Percentiles rank a stretch among this genome's conserved stretches.
phyloP scores from a whole-genome alignment of 2,329 filamentous ascomycete species.

The Epichloe elymi region DNA sequence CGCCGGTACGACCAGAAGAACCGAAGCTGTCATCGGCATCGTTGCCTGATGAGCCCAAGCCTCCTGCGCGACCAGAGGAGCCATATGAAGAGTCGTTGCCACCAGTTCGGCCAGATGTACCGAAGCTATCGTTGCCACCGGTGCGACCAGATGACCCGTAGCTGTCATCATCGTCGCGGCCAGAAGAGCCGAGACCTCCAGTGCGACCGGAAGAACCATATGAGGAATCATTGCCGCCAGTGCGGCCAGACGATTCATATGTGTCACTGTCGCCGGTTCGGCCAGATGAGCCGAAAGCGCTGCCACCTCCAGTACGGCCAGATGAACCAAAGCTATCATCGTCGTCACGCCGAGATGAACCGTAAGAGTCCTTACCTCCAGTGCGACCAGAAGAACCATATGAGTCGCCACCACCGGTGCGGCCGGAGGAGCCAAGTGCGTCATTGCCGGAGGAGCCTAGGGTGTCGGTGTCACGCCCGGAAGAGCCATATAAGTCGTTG shows the following conservation, averaged over 20 bases:
- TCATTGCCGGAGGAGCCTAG: no score
- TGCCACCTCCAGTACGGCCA: no score
- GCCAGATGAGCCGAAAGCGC: constrained; percentile 5
- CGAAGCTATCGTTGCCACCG: constrained; percentile 4
- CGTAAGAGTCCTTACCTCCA: no score
- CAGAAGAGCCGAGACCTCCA: constrained; percentile 9
- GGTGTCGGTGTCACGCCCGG: not conserved
- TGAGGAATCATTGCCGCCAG: constrained; percentile 7
- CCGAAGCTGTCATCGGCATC: constrained; percentile 9
- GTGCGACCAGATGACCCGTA: constrained; percentile 8
- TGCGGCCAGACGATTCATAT: constrained; percentile 8
- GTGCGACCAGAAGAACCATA: no score
- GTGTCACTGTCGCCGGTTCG: constrained; percentile 8
- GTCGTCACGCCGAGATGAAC: no score
- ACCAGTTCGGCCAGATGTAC: no score
- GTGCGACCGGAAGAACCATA: not conserved
- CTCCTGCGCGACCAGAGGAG: constrained; percentile 7
- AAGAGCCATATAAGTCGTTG: constrained; percentile 11
- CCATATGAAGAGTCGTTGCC: constrained; percentile 3
- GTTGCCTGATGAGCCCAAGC: constrained; percentile 3
- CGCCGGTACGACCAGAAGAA: constrained; percentile 7
- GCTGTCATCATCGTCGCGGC: constrained; percentile 8
- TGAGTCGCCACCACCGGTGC: no score
- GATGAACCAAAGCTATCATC: no score
- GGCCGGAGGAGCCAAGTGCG: no score